phyloP scores from a whole-genome alignment of 1,139 yeast genomes.

The Saccharomyces hybrid region DNA sequence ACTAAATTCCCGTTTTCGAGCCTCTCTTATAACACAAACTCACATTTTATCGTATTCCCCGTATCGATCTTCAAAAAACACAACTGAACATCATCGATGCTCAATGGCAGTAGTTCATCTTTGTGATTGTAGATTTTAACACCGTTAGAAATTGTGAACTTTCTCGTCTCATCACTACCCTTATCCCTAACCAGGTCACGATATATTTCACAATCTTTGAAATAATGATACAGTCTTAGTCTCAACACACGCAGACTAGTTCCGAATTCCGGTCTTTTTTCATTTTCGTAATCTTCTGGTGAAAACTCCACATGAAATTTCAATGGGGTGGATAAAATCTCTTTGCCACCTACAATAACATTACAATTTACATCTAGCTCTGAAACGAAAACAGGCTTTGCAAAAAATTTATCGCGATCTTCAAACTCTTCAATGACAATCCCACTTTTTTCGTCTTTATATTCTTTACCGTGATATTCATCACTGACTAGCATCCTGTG shows the following conservation, averaged over 20 bases:
- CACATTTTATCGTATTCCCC: constrained; percentile 51
- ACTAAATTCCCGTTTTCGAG: no score
- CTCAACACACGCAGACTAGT: constrained; percentile 59
- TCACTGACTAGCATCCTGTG: constrained; percentile 28
- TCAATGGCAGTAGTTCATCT: constrained; percentile 26
- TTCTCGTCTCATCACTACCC: neutral
- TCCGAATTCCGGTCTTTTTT: constrained; percentile 58
- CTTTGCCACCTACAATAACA: constrained; percentile 25
- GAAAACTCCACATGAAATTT: constrained; percentile 69
- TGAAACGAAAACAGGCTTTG: constrained; percentile 72
- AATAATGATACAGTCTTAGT: constrained; percentile 43
- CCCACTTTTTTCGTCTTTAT: constrained; percentile 28
- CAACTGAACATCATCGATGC: constrained; percentile 44
- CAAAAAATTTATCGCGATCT: constrained; percentile 58
- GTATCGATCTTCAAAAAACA: constrained; percentile 61
- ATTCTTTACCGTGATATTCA: constrained; percentile 30
- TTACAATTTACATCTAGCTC: constrained; percentile 55
- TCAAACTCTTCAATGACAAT: constrained; percentile 38
- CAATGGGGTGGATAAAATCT: constrained; percentile 36
- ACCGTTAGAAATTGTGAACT: constrained; percentile 29
- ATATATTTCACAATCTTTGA: constrained; percentile 45
- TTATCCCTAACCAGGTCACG: constrained; percentile 20
- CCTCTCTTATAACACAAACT: constrained; percentile 23
- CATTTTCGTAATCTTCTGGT: constrained; percentile 61
- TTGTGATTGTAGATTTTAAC: constrained; percentile 33